Conservation (phyloP, 495 filamentous ascomycete species). For the Glutinoglossum americanum region DNA sequence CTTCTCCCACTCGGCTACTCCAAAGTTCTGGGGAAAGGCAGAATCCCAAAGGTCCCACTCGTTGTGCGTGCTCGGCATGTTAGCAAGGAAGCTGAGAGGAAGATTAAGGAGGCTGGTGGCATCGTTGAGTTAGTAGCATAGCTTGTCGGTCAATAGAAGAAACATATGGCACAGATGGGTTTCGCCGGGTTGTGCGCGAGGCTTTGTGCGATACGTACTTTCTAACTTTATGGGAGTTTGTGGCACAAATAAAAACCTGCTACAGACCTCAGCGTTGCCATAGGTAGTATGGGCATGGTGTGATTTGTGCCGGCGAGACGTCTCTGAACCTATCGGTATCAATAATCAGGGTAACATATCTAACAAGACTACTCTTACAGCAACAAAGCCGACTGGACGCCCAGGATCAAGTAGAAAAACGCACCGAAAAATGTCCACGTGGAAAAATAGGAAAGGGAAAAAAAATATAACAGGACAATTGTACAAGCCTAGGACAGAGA, state of each 20-base stretch:
- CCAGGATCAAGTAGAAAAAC: neutral
- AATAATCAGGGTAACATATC: neutral
- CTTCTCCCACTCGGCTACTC: constrained; percentile 79
- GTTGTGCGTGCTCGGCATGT: constrained; percentile 79
- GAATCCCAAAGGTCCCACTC: constrained; percentile 63
- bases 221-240: neutral
- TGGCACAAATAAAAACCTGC: neutral
- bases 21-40: constrained; percentile 85
- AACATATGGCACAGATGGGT: neutral
- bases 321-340: neutral
- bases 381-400: neutral
- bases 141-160: neutral
- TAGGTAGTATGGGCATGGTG: neutral
- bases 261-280: neutral
- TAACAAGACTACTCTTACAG: neutral
- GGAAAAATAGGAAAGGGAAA: neutral
- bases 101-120: constrained; percentile 87
- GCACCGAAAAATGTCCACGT: neutral
- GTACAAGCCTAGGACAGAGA: neutral
- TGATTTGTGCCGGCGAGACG: neutral
- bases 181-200: neutral
- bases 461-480: neutral
- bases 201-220: constrained; percentile 1
- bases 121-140: constrained; percentile 83
- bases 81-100: constrained; percentile 72